Conservation (phyloP, 2,329 filamentous ascomycete genomes). For the Bipolaris zeicola region DNA sequence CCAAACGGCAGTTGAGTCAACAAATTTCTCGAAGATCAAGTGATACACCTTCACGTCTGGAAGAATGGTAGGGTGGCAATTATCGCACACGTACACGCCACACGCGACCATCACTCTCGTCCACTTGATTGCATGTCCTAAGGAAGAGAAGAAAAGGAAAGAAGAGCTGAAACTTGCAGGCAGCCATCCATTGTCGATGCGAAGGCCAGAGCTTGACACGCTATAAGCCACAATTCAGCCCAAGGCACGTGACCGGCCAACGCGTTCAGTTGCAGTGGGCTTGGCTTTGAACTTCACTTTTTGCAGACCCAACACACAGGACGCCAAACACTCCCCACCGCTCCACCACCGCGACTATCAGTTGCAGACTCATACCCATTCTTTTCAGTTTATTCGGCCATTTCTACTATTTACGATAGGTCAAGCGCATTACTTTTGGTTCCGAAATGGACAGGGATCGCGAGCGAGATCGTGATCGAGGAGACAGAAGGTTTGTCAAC, state of each 20-base stretch:
- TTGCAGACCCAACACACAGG: slow-evolving; percentile 21
- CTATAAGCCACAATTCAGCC: slow-evolving; percentile 1
- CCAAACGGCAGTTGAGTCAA: not conserved
- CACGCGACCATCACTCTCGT: not conserved
- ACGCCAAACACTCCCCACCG: slow-evolving; percentile 11
- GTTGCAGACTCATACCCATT: slow-evolving; percentile 1
- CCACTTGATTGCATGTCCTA: not conserved
- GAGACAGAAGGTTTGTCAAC: slow-evolving; percentile 52
- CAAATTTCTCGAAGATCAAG: not conserved
- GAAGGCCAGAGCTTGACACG: slow-evolving; percentile 3
- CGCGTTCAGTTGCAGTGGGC: slow-evolving; percentile 17
- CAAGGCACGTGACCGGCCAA: slow-evolving; percentile 17
- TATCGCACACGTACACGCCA: not conserved
- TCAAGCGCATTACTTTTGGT: not conserved
- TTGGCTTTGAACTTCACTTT: slow-evolving; percentile 39
- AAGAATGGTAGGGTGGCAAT: not conserved
- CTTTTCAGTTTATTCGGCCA: slow-evolving; percentile 7
- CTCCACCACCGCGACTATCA: slow-evolving; percentile 4
- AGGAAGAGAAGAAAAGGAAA: not conserved
- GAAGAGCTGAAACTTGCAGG: not conserved
- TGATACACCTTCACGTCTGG: not conserved
- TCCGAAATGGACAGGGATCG: slow-evolving; percentile 47
- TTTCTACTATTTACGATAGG: not conserved
- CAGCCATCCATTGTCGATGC: slow-evolving; percentile 2
- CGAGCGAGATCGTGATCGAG: slow-evolving; percentile 51